Conservation (phyloP, 306 rosid species). For the Dicorynia guianensis region DNA sequence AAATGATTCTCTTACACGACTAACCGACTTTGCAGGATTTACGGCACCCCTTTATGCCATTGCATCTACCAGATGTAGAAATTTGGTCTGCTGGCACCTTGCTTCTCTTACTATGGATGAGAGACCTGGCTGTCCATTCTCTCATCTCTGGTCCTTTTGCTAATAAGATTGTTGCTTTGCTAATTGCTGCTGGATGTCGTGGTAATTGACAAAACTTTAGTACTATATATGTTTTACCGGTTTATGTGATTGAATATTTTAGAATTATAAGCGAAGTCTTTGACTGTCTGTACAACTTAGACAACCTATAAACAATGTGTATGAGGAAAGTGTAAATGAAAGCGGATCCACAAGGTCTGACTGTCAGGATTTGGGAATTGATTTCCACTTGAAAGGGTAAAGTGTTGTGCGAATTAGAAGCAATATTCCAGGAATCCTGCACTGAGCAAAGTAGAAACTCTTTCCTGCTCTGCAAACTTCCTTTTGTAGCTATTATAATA, state of each 20-base stretch:
- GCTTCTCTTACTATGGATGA: slow-evolving; percentile 55
- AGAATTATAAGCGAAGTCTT: no score
- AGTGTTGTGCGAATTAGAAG: not conserved
- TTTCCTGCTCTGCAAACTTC: no score
- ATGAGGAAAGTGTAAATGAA: slow-evolving; percentile 14
- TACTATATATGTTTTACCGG: not conserved
- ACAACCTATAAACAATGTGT: not conserved
- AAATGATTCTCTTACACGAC: slow-evolving; percentile 46
- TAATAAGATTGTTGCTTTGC: slow-evolving; percentile 47
- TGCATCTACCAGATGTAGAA: slow-evolving; percentile 35
- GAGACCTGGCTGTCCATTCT: slow-evolving; percentile 50
- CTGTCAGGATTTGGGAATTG: not conserved
- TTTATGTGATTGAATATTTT: no score
- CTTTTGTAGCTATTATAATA: no score
- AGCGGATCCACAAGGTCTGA: no score
- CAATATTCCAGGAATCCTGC: not conserved
- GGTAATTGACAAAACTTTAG: no score
- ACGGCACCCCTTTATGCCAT: slow-evolving; percentile 55
- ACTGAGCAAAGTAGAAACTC: no score
- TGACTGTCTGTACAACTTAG: no score
- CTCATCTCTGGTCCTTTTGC: slow-evolving; percentile 49
- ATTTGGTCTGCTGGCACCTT: slow-evolving; percentile 68
- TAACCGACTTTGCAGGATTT: slow-evolving; percentile 40
- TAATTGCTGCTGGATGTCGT: slow-evolving; percentile 59
- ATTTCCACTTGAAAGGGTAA: not conserved